Evolutionary conservation across 176 grass and related monocot genomes (phyloP), one percentile per base, ranked within the genome.

Genomic region (Aegilops longissima): DNA sequence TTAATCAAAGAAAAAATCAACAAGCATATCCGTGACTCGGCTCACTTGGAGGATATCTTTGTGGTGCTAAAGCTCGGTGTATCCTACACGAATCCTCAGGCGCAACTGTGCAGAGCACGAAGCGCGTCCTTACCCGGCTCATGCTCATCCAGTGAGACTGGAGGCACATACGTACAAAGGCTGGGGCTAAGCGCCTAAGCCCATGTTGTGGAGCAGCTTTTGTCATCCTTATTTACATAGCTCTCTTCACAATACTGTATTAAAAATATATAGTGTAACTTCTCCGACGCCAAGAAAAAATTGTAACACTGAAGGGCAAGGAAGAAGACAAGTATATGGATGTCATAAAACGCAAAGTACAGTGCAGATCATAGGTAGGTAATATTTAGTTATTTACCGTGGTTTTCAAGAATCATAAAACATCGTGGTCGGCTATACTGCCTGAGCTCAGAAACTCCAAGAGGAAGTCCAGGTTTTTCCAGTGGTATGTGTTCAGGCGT

Each of bases 401-500:
- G 25, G 25, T 25, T 25, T 25, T 25, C 25, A 25, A 25, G 25
- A 25, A 25, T 25, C 25, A 25, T 25, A 25, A 25, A 25, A 25
- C 25, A 25, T 25, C 1, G 25, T 25, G 25, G 25, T 25, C 25
- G 25, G 25, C 25, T 25, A 25, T 25, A 25, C 25, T 79, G 25
- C 64, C 61, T 91, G 30, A 94, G 76, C 47, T 96, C 89, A 9
- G 90, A 98, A 70, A 96, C 94, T 56, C 94, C 90, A 86, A 90
- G 87, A 9, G 94, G 97, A 83, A 98, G 94, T 82, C 96, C 97
- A 68, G 92, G 92, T 54, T 96, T 98, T 44, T 94, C 87, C 80
- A 96, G 77, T 38, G 36, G 7, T 38, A 38, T 38, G 36, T 38
- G 36, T 38, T 38, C 6, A 38, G 89, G 12, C 67, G 80, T 93